Percentiles rank a stretch among this genome's conserved stretches.
phyloP scores from a whole-genome alignment of 768 basidiomycete genomes.

The Kwoniella bestiolae region DNA sequence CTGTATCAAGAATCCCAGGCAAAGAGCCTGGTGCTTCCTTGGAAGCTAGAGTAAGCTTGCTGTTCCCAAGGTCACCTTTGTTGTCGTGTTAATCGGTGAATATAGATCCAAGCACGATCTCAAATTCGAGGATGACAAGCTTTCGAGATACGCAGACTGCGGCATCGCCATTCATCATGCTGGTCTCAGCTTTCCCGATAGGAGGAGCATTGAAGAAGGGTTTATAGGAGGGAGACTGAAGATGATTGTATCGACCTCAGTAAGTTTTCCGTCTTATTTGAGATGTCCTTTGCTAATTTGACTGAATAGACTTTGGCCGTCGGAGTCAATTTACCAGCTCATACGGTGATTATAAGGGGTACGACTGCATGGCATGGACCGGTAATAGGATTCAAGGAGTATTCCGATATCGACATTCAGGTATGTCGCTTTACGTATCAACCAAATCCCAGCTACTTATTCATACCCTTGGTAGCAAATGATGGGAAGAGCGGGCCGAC shows the following conservation, averaged over 20 bases:
- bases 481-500: constrained; percentile 93
- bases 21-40: constrained; percentile 39
- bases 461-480: constrained; percentile 72
- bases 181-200: constrained; percentile 74
- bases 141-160: constrained; percentile 64
- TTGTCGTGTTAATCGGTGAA: no score
- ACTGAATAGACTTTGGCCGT: constrained; percentile 80
- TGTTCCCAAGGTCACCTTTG: no score
- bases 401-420: constrained; percentile 86
- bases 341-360: constrained; percentile 90
- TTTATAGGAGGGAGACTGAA: constrained; percentile 70
- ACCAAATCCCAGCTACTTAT: no score
- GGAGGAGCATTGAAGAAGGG: constrained; percentile 72
- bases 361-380: constrained; percentile 77
- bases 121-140: no score
- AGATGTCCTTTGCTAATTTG: background rate
- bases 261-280: constrained; percentile 56
- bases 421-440: constrained; percentile 13
- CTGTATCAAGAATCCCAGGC: constrained; percentile 68
- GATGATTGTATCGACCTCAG: constrained; percentile 81
- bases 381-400: constrained; percentile 67
- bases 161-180: constrained; percentile 95
- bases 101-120: no score
- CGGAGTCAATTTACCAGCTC: constrained; percentile 93
- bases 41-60: no score